phyloP scores from a whole-genome alignment of 2,329 filamentous ascomycete species.

The Allantophomopsis cytisporea region DNA sequence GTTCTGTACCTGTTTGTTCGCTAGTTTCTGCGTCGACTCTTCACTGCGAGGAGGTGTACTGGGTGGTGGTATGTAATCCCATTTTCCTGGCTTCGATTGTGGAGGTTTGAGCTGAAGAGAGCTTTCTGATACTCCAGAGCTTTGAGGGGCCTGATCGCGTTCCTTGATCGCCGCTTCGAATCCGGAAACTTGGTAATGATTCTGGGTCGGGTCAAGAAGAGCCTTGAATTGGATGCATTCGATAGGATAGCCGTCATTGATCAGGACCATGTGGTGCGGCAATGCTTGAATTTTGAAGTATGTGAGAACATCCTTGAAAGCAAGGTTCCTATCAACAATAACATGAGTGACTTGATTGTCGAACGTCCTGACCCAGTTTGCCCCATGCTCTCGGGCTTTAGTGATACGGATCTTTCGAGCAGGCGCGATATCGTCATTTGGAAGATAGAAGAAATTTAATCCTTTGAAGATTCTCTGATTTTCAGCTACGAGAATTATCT shows the following conservation, averaged over 20 bases:
- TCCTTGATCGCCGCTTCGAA: constrained; percentile 1
- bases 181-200: constrained; percentile 38
- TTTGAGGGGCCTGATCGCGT: constrained; percentile 1
- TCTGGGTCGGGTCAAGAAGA: constrained; percentile 43
- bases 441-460: constrained; percentile 64
- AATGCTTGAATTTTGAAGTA: constrained; percentile 28
- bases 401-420: constrained; percentile 58
- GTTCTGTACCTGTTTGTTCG: not conserved
- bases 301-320: constrained; percentile 47
- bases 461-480: constrained; percentile 42
- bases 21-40: constrained; percentile 12
- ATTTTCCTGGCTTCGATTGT: constrained; percentile 21
- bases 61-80: constrained; percentile 23
- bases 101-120: constrained; percentile 36
- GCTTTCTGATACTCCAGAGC: constrained; percentile 1
- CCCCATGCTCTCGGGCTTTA: constrained; percentile 65
- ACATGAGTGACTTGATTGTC: constrained; percentile 54
- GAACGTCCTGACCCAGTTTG: constrained; percentile 50
- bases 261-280: constrained; percentile 34
- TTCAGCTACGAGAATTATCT: constrained; percentile 32
- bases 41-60: constrained; percentile 23
- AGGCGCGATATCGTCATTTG: constrained; percentile 60
- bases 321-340: constrained; percentile 59
- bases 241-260: constrained; percentile 55
- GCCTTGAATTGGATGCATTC: constrained; percentile 49